Base-by-base conservation (phyloP, 2,329 filamentous ascomycete genomes). In the Fusarium xylarioides region DNA sequence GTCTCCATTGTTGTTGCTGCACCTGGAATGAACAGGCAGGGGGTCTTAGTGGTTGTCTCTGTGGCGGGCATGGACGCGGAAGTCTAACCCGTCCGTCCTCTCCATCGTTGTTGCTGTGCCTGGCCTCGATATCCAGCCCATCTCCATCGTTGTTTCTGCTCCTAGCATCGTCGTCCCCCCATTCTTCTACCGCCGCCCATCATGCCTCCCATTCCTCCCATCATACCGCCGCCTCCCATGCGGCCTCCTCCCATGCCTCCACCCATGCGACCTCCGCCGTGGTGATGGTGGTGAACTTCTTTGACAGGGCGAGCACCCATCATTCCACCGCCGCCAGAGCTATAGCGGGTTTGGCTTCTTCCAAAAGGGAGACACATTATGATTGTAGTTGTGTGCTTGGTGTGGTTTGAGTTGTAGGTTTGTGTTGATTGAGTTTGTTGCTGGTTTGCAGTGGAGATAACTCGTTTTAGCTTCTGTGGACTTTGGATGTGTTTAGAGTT, bases 131-230 rank as follows among this genome's bases (percentile, higher is more conserved):
- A n/a, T n/a, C n/a, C n/a, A n/a, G n/a, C n/a, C n/a, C n/a, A n/a
- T n/a, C n/a, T n/a, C n/a, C n/a, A n/a, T n/a, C n/a, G n/a, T n/a
- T n/a, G n/a, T n/a, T n/a, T n/a, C n/a, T n/a, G n/a, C n/a, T n/a
- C n/a, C n/a, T n/a, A n/a, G n/a, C n/a, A n/a, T n/a, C n/a, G n/a
- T n/a, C n/a, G n/a, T n/a, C n/a, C n/a, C n/a, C n/a, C n/a, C n/a
- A n/a, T n/a, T n/a, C n/a, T n/a, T n/a, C n/a, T n/a, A n/a, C n/a
- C n/a, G n/a, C n/a, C n/a, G n/a, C n/a, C n/a, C n/a, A n/a, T n/a
- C n/a, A n/a, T n/a, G n/a, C 66, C 64, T 7, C 66, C 66, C 66
- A 68, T 68, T 28, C 63, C 55, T 8, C 66, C 66, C 66, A 68
- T 63, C 19, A 55, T 57, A n/a, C 49, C 28, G 11, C 64, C 66